phyloP scores from a whole-genome alignment of 768 basidiomycete genomes.

The Kwoniella sp. region DNA sequence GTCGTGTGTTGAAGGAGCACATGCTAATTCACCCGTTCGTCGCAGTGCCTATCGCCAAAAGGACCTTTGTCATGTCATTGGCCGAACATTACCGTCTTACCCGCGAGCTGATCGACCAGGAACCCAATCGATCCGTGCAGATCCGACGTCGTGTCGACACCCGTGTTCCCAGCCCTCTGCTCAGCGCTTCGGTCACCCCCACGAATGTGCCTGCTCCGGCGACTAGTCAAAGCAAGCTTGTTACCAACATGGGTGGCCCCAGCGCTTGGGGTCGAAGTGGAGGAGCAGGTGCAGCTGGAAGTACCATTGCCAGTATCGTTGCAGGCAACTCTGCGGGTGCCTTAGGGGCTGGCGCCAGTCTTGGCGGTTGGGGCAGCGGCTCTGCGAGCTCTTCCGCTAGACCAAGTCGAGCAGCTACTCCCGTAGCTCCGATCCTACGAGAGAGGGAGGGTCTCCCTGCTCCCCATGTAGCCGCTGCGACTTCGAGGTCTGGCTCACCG shows the following conservation, averaged over 20 bases:
- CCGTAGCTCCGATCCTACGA: slow-evolving; percentile 17
- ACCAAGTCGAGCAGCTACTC: slow-evolving; percentile 17
- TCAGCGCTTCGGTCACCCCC: slow-evolving; percentile 59
- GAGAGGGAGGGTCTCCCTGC: slow-evolving; percentile 3
- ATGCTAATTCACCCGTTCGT: too few relatives aligned
- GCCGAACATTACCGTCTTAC: slow-evolving; percentile 80
- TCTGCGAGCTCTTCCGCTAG: slow-evolving; percentile 2
- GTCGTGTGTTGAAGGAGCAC: too few relatives aligned
- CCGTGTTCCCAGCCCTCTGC: slow-evolving; percentile 69
- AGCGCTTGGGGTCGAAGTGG: slow-evolving; percentile 12
- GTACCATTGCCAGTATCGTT: slow-evolving; percentile 14
- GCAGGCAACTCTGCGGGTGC: slow-evolving; percentile 5
- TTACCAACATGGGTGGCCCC: slow-evolving; percentile 15
- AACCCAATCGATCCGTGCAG: slow-evolving; percentile 78
- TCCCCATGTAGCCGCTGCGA: too few relatives aligned
- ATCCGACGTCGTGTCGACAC: slow-evolving; percentile 80
- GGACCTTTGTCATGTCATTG: slow-evolving; percentile 74
- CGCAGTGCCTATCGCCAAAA: slow-evolving; percentile 73
- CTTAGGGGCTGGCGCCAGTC: neutral
- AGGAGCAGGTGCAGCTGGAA: slow-evolving; percentile 2
- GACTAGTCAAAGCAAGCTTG: slow-evolving; percentile 14
- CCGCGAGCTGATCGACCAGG: slow-evolving; percentile 84
- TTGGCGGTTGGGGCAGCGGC: slow-evolving; percentile 1
- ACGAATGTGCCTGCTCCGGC: slow-evolving; percentile 46
- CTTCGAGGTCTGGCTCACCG: too few relatives aligned